These are phyloP conservation scores for Amborella trichopoda DNA, from an alignment of 164 flowering plant species.

Conservation along the genomic window DNA sequence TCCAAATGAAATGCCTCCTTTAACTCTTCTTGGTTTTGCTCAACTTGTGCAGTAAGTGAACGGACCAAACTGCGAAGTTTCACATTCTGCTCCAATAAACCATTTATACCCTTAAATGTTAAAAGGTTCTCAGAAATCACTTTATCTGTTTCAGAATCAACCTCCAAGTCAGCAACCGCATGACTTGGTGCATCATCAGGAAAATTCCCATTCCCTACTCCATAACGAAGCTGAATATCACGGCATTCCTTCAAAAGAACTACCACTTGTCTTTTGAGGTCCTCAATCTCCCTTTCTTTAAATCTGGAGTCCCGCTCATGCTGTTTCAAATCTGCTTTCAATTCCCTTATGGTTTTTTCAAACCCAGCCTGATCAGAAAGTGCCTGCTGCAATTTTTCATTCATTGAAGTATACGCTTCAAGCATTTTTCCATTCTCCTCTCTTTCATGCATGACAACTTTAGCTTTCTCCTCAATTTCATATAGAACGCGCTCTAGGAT, in stretches of 20 bases:
- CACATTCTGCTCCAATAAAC: constrained; percentile 92
- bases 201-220: constrained; percentile 21
- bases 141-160: constrained; percentile 9
- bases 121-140: constrained; percentile 27
- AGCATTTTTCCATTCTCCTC: constrained; percentile 83
- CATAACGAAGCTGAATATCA: constrained; percentile 79
- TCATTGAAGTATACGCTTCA: constrained; percentile 61
- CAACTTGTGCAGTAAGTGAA: constrained; percentile 58
- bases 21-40: constrained; percentile 39
- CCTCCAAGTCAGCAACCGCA: constrained; percentile 11
- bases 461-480: constrained; percentile 92
- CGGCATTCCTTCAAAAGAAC: constrained; percentile 89
- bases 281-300: constrained; percentile 62
- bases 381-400: constrained; percentile 65
- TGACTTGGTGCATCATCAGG: constrained; percentile 13
- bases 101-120: constrained; percentile 78
- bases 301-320: constrained; percentile 53
- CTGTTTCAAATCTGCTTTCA: constrained; percentile 72
- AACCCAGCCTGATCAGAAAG: constrained; percentile 41
- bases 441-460: constrained; percentile 67
- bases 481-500: constrained; percentile 61
- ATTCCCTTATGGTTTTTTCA: constrained; percentile 42
- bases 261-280: constrained; percentile 75
- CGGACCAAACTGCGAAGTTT: constrained; percentile 79
- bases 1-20: constrained; percentile 66